A percentile compares a stretch with the other conserved stretches of the same genome.
Conservation (phyloP, 75 land plant genomes). For the Sequoia sempervirens region DNA sequence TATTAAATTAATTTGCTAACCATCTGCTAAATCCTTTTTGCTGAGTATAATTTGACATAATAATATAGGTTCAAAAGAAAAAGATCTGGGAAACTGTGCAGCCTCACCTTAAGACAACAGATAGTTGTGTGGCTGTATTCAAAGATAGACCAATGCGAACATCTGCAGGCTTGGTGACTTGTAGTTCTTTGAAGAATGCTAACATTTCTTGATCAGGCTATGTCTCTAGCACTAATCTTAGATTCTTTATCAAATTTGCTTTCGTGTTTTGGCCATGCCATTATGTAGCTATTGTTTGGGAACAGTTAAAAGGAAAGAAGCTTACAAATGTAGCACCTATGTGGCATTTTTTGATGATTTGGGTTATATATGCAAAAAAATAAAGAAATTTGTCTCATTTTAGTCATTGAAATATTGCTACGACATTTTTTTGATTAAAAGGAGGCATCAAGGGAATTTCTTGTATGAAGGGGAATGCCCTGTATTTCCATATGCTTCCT, state of each 20-base stretch:
- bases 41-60: neutral
- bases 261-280: neutral
- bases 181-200: conserved; percentile 62
- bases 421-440: neutral
- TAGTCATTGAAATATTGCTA: neutral
- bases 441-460: neutral
- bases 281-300: neutral
- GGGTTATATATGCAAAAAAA: neutral
- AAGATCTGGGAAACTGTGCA: conserved; percentile 86
- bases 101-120: conserved; percentile 80
- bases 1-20: neutral
- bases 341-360: neutral
- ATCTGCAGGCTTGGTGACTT: conserved; percentile 55
- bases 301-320: neutral
- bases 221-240: neutral
- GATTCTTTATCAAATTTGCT: neutral
- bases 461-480: neutral
- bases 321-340: neutral
- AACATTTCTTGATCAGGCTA: conserved; percentile 49
- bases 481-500: neutral
- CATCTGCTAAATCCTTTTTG: neutral
- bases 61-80: conserved; percentile 75
- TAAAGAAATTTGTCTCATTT: neutral
- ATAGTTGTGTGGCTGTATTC: conserved; percentile 46
- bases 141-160: conserved; percentile 66